phyloP scores from a whole-genome alignment of 345 rosid genomes.

The Acer saccharum region DNA sequence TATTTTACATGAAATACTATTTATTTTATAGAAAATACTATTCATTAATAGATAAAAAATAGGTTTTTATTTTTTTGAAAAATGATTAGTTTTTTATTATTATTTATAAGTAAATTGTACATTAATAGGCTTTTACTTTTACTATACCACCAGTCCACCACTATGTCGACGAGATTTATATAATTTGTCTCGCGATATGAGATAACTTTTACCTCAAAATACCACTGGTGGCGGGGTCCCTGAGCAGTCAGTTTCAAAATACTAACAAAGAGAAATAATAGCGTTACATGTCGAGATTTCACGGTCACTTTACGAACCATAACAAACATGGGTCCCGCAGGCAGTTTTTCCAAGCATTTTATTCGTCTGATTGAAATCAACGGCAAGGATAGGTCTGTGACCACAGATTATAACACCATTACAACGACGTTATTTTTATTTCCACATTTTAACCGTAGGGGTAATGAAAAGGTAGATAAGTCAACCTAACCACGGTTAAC shows the following conservation, averaged over 20 bases:
- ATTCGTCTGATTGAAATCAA: conserved; percentile 20
- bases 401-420: not conserved
- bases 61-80: too few species aligned
- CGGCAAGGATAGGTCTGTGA: conserved; percentile 30
- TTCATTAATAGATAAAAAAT: too few species aligned
- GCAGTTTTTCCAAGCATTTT: not conserved
- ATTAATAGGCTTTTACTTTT: not conserved
- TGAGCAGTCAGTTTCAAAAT: conserved; percentile 11
- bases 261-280: conserved; percentile 1
- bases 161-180: conserved; percentile 34
- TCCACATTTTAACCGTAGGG: conserved; percentile 32
- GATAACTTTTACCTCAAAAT: conserved; percentile 27
- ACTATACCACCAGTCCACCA: too few species aligned
- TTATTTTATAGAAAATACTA: too few species aligned
- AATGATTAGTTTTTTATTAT: too few species aligned
- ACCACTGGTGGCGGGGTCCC: conserved; percentile 10
- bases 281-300: conserved; percentile 14
- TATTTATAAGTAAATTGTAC: too few species aligned
- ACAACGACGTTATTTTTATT: conserved; percentile 4
- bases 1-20: too few species aligned
- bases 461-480: conserved; percentile 30
- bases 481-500: conserved; percentile 34
- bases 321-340: not conserved
- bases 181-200: conserved; percentile 29
- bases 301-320: not conserved